Base-by-base conservation (phyloP, 441 rosid species). In the Syzygium syzygioides region DNA sequence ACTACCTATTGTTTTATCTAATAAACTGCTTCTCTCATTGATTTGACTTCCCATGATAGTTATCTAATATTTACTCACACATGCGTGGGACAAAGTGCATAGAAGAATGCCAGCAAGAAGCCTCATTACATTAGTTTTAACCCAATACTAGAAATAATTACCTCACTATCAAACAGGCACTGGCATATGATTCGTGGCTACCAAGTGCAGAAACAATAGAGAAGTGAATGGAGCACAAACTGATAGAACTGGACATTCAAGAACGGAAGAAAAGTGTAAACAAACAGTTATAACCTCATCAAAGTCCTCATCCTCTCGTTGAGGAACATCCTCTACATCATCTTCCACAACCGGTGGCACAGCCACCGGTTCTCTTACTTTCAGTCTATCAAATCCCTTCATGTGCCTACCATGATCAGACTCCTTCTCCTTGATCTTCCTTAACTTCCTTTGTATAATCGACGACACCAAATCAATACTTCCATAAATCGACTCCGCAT, bases 391-490 rank as follows among this genome's bases (percentile, higher is more conserved):
- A 88, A 92, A 93, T 55, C 97, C 97, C 89, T 96, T 97, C 96
- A 96, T 94, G 91, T 98, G 99, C 52, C 99, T 94, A 88, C 99
- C 99, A 91, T 91, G 99, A 76, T 98, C 99, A 55, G 99, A 94
- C 11, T 90, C 98, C 93, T 98, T 96, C 93, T 96, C 99, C 95
- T 96, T 98, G 79, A 96, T 96, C 95, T 98, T 98, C 93, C 99
- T 96, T 90, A 96, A 86, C 94, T 97, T 97, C 90, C 99, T 91
- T 68, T 95, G 96, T 59, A 96, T 88, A 56, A 96, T 94, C 10
- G 99, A 92, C 14, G 99, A 95, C 20, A 91, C 99, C 94, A 95
- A 91, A 90, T 98, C 99, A 26, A 98, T 96, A 91, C 98, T 93
- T 34, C 93, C 98, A 52, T 91, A 94, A 11, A 94, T 90, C 0